Conservation (phyloP, 2,329 filamentous ascomycete species). For the Aureobasidium sp. region DNA sequence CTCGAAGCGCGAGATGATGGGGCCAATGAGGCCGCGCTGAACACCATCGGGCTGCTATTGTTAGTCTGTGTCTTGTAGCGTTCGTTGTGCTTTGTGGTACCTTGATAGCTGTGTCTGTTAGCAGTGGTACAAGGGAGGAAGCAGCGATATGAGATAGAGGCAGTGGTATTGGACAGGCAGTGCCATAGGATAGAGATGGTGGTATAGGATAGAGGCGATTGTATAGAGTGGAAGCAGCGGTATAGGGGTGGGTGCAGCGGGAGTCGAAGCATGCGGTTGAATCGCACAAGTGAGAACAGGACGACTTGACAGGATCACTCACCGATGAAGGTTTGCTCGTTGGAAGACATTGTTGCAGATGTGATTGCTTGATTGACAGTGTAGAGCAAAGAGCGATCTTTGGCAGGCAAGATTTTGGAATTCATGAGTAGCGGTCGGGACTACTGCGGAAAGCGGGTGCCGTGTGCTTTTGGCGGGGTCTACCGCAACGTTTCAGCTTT, state of each 20-base stretch:
- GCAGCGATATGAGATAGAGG: too few species aligned
- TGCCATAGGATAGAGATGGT: too few species aligned
- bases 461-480: not conserved
- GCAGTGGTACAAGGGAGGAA: not conserved
- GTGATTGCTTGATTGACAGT: constrained; percentile 25
- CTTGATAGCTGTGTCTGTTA: constrained; percentile 69
- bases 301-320: too few species aligned
- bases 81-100: too few species aligned
- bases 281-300: too few species aligned
- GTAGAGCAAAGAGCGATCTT: constrained; percentile 27
- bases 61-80: too few species aligned
- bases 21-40: constrained; percentile 96
- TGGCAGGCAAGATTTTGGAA: constrained; percentile 3
- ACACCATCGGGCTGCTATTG: constrained; percentile 58
- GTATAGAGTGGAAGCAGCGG: not conserved
- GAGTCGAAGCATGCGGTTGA: not conserved
- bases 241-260: too few species aligned
- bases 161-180: too few species aligned
- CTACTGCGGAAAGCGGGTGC: not conserved
- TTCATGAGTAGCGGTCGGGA: not conserved
- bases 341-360: constrained; percentile 43
- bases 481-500: not conserved
- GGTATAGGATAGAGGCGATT: too few species aligned
- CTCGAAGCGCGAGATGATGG: constrained; percentile 98
- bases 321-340: constrained; percentile 67